A percentile compares a stretch with the other conserved stretches of the same genome.
Evolutionary conservation across 83 land plant species (phyloP).

Genomic region (Picea engelmannii): DNA sequence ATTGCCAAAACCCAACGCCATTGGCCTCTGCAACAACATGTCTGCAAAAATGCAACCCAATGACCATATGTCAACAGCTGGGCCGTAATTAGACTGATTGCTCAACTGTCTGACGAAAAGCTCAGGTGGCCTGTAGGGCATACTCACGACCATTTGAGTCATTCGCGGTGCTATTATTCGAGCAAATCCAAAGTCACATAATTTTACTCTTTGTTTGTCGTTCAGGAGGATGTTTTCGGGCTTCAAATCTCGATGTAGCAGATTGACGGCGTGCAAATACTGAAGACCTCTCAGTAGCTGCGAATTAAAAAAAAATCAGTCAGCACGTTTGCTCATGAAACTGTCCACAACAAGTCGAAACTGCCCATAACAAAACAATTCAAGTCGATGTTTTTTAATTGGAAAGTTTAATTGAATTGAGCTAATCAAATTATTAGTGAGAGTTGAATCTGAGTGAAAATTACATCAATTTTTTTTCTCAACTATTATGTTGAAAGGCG

Average conservation of each 20-base stretch:
- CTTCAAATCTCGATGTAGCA: slow-evolving; percentile 6
- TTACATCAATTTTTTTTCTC: no score
- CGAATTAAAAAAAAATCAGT: no score
- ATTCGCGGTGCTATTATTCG: not conserved
- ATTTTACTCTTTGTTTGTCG: not conserved
- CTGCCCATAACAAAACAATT: no score
- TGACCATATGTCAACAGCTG: not conserved
- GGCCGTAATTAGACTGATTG: not conserved
- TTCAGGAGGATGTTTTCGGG: not conserved
- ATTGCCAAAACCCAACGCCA: no score
- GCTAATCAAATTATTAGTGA: no score
- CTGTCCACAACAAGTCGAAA: no score
- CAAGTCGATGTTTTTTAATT: no score
- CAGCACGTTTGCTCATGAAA: no score
- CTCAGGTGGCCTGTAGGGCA: not conserved
- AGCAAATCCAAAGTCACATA: not conserved
- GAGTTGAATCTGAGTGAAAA: no score
- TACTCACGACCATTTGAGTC: not conserved
- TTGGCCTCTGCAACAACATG: not conserved
- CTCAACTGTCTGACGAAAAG: not conserved
- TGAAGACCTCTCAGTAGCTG: not conserved
- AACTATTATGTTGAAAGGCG: no score
- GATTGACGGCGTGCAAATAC: not conserved
- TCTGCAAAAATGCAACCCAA: not conserved
- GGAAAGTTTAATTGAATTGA: no score